Percentiles rank a stretch among this genome's conserved stretches.
phyloP scores from a whole-genome alignment of 495 filamentous ascomycete species.

The Penicillium bialowiezense region DNA sequence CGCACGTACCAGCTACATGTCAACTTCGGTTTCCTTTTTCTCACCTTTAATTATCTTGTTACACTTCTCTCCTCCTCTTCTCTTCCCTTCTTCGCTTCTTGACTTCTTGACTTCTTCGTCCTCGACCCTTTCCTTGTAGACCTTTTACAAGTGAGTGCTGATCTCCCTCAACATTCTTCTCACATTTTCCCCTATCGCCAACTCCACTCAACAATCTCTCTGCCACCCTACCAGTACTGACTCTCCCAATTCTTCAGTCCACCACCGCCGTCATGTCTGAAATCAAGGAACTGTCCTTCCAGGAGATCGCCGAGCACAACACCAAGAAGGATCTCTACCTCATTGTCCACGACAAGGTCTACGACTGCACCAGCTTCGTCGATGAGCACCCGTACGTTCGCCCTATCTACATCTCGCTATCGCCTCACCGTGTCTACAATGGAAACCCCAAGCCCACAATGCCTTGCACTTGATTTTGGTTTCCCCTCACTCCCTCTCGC shows the following conservation, averaged over 20 bases:
- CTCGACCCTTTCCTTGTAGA: not conserved
- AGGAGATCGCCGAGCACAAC: conserved; percentile 82
- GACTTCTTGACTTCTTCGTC: conserved; percentile 1
- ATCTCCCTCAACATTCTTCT: conserved; percentile 1
- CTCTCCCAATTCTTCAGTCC: not conserved
- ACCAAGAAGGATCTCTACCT: conserved; percentile 94
- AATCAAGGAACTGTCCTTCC: conserved; percentile 71
- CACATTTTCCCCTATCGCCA: conserved; percentile 5
- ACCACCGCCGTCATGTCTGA: conserved; percentile 56
- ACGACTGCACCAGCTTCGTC: conserved; percentile 82
- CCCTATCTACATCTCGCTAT: conserved; percentile 7
- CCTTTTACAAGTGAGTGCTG: not conserved
- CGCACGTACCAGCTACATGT: conserved; percentile 12
- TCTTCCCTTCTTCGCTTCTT: conserved; percentile 2
- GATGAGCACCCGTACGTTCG: conserved; percentile 97
- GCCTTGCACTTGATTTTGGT: too few relatives aligned
- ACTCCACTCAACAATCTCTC: conserved; percentile 3
- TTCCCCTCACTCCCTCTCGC: too few relatives aligned
- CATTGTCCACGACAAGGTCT: conserved; percentile 95
- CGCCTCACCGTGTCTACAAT: not conserved
- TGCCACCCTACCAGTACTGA: conserved; percentile 8
- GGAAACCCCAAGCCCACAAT: too few relatives aligned
- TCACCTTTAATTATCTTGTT: conserved; percentile 8
- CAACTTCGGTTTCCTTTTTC: conserved; percentile 5
- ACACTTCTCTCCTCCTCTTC: conserved; percentile 8